phyloP scores from a whole-genome alignment of 805 yeast species.

The Blastobotrys mokoenaii region DNA sequence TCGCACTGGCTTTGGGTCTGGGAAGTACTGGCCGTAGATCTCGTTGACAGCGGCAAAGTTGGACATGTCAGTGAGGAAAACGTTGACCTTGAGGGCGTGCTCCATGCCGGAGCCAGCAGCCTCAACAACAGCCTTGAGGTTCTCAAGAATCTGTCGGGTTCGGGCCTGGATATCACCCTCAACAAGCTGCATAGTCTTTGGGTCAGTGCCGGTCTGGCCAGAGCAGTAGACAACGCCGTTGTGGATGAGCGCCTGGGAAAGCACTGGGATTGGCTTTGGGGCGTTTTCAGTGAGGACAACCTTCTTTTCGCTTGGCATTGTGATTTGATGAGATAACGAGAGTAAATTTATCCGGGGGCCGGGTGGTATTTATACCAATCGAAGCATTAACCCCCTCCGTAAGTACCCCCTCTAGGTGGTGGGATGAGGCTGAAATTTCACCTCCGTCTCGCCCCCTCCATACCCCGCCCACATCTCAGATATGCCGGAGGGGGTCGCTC shows the following conservation, averaged over 20 bases:
- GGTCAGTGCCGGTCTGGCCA: constrained; percentile 49
- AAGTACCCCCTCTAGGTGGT: not conserved
- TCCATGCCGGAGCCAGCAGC: constrained; percentile 80
- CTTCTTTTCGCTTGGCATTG: constrained; percentile 9
- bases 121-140: constrained; percentile 52
- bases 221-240: constrained; percentile 68
- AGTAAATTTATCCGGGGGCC: not conserved
- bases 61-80: constrained; percentile 84
- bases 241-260: constrained; percentile 81
- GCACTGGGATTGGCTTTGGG: constrained; percentile 85
- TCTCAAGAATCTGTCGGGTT: constrained; percentile 30
- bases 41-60: constrained; percentile 78
- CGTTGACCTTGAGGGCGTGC: constrained; percentile 76
- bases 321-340: not conserved
- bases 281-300: constrained; percentile 58
- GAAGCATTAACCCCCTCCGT: not conserved
- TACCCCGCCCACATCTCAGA: not conserved
- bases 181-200: constrained; percentile 32
- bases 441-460: not conserved
- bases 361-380: not conserved
- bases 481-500: not conserved
- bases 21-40: constrained; percentile 51
- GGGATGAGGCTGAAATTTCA: not conserved
- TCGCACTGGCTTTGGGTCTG: constrained; percentile 65
- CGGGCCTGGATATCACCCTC: constrained; percentile 28